Evolutionary conservation across 305 asterid species (phyloP), one percentile per base, ranked within the genome.

Genomic region (Plantago coronopus): DNA sequence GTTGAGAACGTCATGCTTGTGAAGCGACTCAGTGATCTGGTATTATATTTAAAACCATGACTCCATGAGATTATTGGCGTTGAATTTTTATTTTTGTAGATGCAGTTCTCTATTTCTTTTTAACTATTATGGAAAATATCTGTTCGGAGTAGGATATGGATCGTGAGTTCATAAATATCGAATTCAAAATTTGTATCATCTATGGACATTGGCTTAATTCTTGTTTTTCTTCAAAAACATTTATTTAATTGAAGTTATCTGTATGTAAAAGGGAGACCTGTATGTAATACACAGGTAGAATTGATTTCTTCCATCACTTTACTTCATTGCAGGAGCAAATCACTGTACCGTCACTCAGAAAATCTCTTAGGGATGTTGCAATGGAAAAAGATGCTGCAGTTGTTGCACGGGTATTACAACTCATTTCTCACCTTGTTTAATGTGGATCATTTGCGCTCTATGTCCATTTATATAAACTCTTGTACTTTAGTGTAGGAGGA

Each of bases 351-450:
- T 83, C 91, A 25, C 75, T 93, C 64, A 78, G 99, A 63, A 93
- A 82, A 81, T 89, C 97, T 69, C 87, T 93, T 64, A 87, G 72
- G 85, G 99, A 93, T 74, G 93, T 93, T 67, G 99, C 97, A 6
- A 89, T 89, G 94, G 99, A 93, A 82, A 93, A 93, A 61, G 99
- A 93, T 85, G 99, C 99, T 49, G 99, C 99, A 67, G 96, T 93
- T 72, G 96, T 93, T 82, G 85, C 96, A 61, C 82, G 94, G 81
- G 99, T 89, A 75, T 25, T 57, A 48, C 44, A 70, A 65, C 29
- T 37, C 53, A 22, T 23, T 59, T 17, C 29, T 23, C 23, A 66
- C 58, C 54, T 54, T 69, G 17, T 29, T 61, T n/a, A 40, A 47
- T 27, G 54, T 54, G 17, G 37, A 20, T 56, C 50, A 31, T 27